Evolutionary conservation across 495 filamentous ascomycete species (phyloP).

Genomic region (Xylaria telfairii): DNA sequence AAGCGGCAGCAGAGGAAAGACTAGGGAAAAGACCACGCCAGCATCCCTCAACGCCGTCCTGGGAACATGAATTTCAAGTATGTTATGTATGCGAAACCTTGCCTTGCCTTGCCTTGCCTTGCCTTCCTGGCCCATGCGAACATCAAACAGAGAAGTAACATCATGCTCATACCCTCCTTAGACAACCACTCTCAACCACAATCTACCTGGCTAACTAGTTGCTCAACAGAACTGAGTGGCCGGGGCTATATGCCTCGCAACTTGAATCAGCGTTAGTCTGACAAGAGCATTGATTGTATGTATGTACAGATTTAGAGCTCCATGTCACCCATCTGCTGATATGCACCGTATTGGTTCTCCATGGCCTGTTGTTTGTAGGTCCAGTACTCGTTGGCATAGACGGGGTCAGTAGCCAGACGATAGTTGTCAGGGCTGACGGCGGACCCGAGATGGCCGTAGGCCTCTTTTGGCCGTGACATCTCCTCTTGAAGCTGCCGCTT

Average conservation of each 20-base stretch:
- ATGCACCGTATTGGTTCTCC: slow-evolving; percentile 65
- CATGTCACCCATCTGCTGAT: slow-evolving; percentile 51
- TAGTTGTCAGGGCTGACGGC: slow-evolving; percentile 54
- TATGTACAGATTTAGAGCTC: slow-evolving; percentile 39
- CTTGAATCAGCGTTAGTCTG: slow-evolving; percentile 23
- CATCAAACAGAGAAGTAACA: neutral
- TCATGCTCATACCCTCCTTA: neutral
- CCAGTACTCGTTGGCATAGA: slow-evolving; percentile 62
- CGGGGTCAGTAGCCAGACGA: slow-evolving; percentile 64
- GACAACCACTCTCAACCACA: neutral
- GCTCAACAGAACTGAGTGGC: slow-evolving; percentile 7
- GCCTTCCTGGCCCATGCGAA: neutral
- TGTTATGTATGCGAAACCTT: neutral
- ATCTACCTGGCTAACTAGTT: slow-evolving; percentile 6
- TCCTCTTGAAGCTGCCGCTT: slow-evolving; percentile 44
- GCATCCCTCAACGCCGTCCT: slow-evolving; percentile 20
- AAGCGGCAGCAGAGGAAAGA: neutral
- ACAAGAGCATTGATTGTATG: slow-evolving; percentile 5
- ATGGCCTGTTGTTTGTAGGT: slow-evolving; percentile 56
- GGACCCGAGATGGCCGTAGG: slow-evolving; percentile 45
- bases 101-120: neutral
- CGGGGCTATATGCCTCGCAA: neutral
- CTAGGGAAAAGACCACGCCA: slow-evolving; percentile 9
- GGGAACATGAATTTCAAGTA: slow-evolving; percentile 17
- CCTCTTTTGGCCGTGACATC: slow-evolving; percentile 45